Evolutionary conservation across 2,329 filamentous ascomycete species (phyloP), one percentile per base, ranked within the genome.

Genomic region (Xylaria sp.): DNA sequence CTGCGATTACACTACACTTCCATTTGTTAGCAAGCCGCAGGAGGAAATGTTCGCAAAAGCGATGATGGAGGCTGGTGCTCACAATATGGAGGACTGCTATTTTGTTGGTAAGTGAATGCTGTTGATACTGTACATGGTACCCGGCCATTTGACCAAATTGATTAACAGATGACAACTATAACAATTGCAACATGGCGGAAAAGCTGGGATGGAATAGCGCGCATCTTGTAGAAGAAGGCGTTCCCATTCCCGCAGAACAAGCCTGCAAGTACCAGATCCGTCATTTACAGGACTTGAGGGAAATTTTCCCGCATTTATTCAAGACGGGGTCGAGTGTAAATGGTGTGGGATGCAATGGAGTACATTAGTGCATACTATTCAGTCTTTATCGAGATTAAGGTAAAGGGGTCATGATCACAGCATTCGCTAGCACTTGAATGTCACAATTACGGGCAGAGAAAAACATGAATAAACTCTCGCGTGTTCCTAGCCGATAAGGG

Each of bases 21-120:
- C 68, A n/a, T 70, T 70, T 18, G 58, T 66, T 41, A 68, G 68
- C 48, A 70, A 68, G 62, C 66, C 68, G 4, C 62, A 70, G 18
- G 66, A 68, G 23, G 66, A 70, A n/a, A 66, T 66, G 68, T 66
- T 63, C 25, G 62, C 59, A 3, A 70, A 70, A 28, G 68, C 66
- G 1, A 70, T 70, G 66, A 65, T 62, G 62, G 68, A 70, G 12
- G 68, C 66, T 15, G 68, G 68, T 7, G 58, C 62, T 28, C 65
- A 70, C 20, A 43, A 63, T 20, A 68, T 68, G 65, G 62, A 68
- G 12, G 62, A 68, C 20, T 68, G 66, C 54, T 70, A 68, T 52
- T 68, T 70, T 13, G 68, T 70, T 49, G 65, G 68, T 66, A 62
- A 65, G 68, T 49, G 31, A 33, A 2, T 33, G 12, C 7, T 2